Base-by-base conservation (phyloP, 192 early-diverging fungal genomes). In the Pilobolus umbonatus region DNA sequence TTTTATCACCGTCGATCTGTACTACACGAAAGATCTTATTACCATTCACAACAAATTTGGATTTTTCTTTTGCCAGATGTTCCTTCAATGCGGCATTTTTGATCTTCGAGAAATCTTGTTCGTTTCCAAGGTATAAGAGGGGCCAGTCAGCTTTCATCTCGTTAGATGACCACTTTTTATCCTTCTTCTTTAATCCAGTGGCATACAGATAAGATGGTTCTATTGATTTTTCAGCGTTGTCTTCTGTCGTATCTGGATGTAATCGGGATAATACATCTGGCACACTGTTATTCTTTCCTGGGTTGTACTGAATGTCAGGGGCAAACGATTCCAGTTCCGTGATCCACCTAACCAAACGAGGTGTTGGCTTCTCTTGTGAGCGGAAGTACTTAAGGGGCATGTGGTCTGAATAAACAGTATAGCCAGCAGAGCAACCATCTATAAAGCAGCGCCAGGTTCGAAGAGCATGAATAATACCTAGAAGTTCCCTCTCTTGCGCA, bases 361-460 rank as follows among this genome's bases (percentile, higher is more conserved):
- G 30, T 10, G 49, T 51, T 31, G 49, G 49, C 31, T 57, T 57
- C 2, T 21, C 29, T n/a, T 57, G 55, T 19, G 22, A 25, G 6
- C n/a, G 7, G 29, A 57, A 30, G 31, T 45, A 57, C 14, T 57
- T 44, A 1, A 57, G 42, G 15, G 55, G 55, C 0, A 57, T 9
- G 31, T 45, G 55, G 29, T 57, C 43, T 25, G 42, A 17, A 11
- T 21, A 44, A 19, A 57, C 43, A 0, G 43, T 46, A 17, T 30
- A 57, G 1, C 3, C 8, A 9, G 17, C 30, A n/a, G n/a, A n/a
- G n/a, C n/a, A n/a, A 31, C 55, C 42, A n/a, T 57, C 55, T n/a
- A 57, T 44, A 15, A 57, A 42, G 29, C 42, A 57, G 2, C 55
- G 40, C 55, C 55, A 57, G 9, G 55, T 57, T n/a, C 55, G 26